Base-by-base conservation (phyloP, 2,329 filamentous ascomycete genomes). In the Diaporthe vexans region DNA sequence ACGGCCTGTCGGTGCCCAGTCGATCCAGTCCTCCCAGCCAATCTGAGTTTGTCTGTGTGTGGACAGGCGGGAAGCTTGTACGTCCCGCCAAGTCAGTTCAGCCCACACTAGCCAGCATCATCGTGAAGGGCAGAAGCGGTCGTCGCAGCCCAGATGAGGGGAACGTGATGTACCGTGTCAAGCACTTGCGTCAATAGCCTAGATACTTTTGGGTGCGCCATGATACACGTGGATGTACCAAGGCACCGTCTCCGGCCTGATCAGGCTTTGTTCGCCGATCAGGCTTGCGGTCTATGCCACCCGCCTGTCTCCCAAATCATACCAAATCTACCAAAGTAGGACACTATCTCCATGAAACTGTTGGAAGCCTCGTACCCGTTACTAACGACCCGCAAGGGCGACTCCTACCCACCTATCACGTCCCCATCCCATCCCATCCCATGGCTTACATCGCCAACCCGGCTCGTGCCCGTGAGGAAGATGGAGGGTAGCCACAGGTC, bases 261-360 rank as follows among this genome's bases (percentile, higher is more conserved):
- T 51, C 43, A 65, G 59, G 59, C 26, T 51, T 65, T 24, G 19
- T 65, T 65, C 59, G 59, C 59, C 59, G 59, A 65, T 29, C 2
- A 48, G 3, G 24, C 59, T 51, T 59, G 35, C 4, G 9, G 4
- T 21, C 61, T 17, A 15, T 21, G 9, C 24, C 26, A 26, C 15
- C 11, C 24, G 33, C 11, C n/a, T 26, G 43, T 26, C 59, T 26
- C 59, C 40, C 59, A 63, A 26, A 65, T 65, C 35, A 65, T 51
- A 65, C 40, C 59, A 21, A 48, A 65, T 48, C n/a, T 24, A n/a
- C 59, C 43, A 33, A 67, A 67, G 61, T 5, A 26, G 61, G 46
- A 52, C 46, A 51, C 29, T 37, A 52, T 67, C 61, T 51, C 46
- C 43, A 67, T 67, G 61, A 52, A 67, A 67, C 61, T 46, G 10